These are phyloP conservation scores for Paecilomyces sp. DNA, from an alignment of 2,329 filamentous ascomycete genomes.

Conservation along the genomic window DNA sequence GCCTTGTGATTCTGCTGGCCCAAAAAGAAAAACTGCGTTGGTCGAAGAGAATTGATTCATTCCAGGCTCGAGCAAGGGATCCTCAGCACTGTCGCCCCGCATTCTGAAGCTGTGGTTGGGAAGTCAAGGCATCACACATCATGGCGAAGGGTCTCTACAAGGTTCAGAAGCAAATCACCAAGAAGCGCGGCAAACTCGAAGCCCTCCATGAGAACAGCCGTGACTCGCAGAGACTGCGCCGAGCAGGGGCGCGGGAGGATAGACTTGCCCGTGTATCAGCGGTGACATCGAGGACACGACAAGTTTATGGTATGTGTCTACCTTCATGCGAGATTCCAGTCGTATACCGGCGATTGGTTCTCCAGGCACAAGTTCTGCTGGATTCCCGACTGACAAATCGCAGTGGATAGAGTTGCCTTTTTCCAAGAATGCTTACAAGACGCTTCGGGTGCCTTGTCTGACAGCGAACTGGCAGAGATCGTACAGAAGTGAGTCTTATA, in stretches of 20 bases:
- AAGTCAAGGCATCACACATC: constrained; percentile 5
- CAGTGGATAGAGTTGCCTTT: constrained; percentile 62
- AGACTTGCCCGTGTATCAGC: constrained; percentile 66
- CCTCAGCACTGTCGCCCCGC: not conserved
- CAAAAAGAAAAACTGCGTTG: constrained; percentile 1
- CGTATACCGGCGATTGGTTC: not conserved
- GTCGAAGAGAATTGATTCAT: not conserved
- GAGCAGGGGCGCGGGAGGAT: constrained; percentile 73
- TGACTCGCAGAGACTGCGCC: constrained; percentile 73
- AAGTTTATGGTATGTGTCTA: constrained; percentile 56
- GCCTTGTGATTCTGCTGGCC: constrained; percentile 24
- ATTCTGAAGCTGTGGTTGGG: not conserved
- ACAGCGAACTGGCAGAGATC: constrained; percentile 38
- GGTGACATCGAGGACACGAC: constrained; percentile 66
- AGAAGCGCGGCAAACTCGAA: constrained; percentile 72
- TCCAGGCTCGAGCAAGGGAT: not conserved
- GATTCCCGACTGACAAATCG: constrained; percentile 1
- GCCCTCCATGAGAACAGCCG: constrained; percentile 82
- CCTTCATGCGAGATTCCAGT: not conserved
- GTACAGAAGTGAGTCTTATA: constrained; percentile 51
- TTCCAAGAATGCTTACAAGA: constrained; percentile 59
- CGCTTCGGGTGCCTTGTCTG: constrained; percentile 23
- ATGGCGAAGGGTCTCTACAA: constrained; percentile 78
- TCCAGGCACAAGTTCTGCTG: not conserved
- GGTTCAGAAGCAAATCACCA: constrained; percentile 79